Base-by-base conservation (phyloP, 805 yeast genomes). In the Yamadazyma akitaensis region DNA sequence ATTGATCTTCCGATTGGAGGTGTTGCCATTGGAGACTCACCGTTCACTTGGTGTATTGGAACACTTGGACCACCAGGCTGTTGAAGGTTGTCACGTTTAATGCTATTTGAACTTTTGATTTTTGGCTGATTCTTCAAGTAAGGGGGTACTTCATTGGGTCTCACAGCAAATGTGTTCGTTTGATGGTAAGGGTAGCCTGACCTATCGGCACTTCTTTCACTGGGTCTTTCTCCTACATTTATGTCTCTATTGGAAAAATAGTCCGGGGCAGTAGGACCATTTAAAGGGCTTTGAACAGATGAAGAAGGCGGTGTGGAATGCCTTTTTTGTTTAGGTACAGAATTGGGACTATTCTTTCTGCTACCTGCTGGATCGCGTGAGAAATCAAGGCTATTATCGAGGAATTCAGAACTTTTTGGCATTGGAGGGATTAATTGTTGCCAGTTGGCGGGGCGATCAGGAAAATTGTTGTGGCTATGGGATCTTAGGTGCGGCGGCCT, bases 401-500 rank as follows among this genome's bases (percentile, higher is more conserved):
- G 37, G 14, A 14, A 16, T 12, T 33, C 25, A 10, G 44, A 17
- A 16, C 38, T 38, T 17, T 38, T 33, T 8, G 53, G 55, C 43
- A 52, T 40, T 1, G 55, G 55, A 37, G 55, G 55, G n/a, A 52
- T 52, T 25, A 52, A 42, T 17, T 45, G 46, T 30, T 49, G 53
- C 55, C 55, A 52, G 35, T 46, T 37, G 16, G 24, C 37, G 18
- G 41, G 43, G 5, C 17, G 33, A 10, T 42, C 33, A 11, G 33
- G 13, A 26, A 31, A 37, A 24, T 34, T 36, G 24, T 40, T 45
- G 30, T 49, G 52, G 36, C 48, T 42, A 17, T 37, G 52, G 21
- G 44, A 43, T 37, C 52, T 37, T 31, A 48, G 54, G 42, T 49
- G 54, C 12, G 26, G 8, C 12, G 35, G 33, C 26, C 33, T 25